Conservation (phyloP, 176 grass and related monocot species). For the Oryza australiensis region DNA sequence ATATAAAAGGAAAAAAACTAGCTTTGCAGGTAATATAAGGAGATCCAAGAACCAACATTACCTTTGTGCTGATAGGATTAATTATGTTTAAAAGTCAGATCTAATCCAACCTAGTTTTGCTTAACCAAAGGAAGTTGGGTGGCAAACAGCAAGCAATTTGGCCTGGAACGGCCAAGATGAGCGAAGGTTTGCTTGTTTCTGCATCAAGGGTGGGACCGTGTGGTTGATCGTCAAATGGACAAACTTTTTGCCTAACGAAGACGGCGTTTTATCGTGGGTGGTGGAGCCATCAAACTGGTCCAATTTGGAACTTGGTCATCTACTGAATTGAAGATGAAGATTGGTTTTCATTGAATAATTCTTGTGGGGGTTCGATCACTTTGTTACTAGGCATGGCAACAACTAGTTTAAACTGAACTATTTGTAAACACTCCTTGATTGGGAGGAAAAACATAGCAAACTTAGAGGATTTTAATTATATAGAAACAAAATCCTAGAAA, state of each 20-base stretch:
- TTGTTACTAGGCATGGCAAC: neutral
- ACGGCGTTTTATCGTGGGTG: neutral
- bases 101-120: neutral
- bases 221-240: neutral
- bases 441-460: too few species aligned
- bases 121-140: neutral
- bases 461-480: too few species aligned
- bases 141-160: neutral
- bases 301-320: neutral
- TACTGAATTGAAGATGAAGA: neutral
- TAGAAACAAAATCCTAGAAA: too few species aligned
- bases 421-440: too few species aligned
- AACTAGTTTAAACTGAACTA: too few species aligned
- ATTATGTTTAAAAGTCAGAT: neutral
- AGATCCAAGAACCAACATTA: neutral
- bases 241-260: neutral
- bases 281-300: neutral
- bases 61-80: neutral
- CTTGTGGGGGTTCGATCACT: neutral
- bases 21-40: neutral
- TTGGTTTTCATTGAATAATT: neutral
- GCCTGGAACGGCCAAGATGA: neutral
- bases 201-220: neutral
- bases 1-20: neutral
- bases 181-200: neutral